Base-by-base conservation (phyloP, 2,329 filamentous ascomycete genomes). In the Xylogone sp. region DNA sequence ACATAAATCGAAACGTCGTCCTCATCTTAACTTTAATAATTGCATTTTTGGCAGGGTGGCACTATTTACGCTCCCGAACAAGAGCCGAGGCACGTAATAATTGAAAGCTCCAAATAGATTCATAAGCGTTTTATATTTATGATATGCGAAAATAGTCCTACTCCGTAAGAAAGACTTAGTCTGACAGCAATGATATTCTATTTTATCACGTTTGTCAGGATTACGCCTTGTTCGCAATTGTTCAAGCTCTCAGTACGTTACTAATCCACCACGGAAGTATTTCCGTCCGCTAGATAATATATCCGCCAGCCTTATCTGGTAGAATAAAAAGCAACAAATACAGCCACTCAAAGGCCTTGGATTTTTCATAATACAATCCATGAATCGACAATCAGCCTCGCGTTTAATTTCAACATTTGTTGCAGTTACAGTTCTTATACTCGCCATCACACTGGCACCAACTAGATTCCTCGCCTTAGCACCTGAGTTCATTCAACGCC, bases 381-480 rank as follows among this genome's bases (percentile, higher is more conserved):
- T 27, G n/a, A 45, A 48, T 39, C 34, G 34, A 39, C 34, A 16
- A 13, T 4, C 13, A 9, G 12, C 20, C 18, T 29, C 29, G 8
- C 42, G 45, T n/a, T 21, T 24, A 10, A 20, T 43, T 12, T 13
- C 42, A 24, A 18, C 46, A 10, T 21, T 49, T 43, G 19, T 52
- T 27, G 34, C 50, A 20, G 20, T 49, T 21, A 13, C 29, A 8
- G 43, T 52, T n/a, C 18, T 54, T 21, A 19, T 50, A 27, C 7
- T 53, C n/a, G 52, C 51, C 22, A 52, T 56, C 46, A 46, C 53
- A 47, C 46, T 58, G 16, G 50, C 55, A 9, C 47, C 52, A 21
- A 24, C 39, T 27, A 34, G 43, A 50, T 34, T 45, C 43, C n/a
- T 49, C 3, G 39, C 43, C 21, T 20, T 42, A 29, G 21, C 22